Evolutionary conservation across 805 yeast genomes (phyloP), one percentile per base, ranked within the genome.

Genomic region (Henningerozyma blattae): DNA sequence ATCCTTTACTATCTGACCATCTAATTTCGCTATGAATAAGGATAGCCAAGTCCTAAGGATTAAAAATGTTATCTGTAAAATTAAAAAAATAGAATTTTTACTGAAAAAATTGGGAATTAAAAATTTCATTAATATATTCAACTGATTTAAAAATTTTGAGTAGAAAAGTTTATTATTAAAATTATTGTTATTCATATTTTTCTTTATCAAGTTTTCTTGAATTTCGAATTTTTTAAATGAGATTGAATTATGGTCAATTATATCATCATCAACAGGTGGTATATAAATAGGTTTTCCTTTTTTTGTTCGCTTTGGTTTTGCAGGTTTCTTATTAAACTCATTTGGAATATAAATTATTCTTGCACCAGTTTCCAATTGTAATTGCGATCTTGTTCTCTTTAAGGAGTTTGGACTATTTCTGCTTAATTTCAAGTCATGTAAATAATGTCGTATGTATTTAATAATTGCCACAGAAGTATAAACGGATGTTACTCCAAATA

Each of bases 1-100:
- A 55, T 86, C 89, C 53, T 82, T 78, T 30, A 86, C 95, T 33
- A 87, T 80, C 54, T 82, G 89, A 47, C 95, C 96, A 55, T 87
- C 97, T 33, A 87, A 64, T 51, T 79, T 78, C 4, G 97, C 93
- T 22, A 87, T 85, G 37, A 86, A 60, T 36, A 87, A 65, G 19
- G 91, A 79, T 39, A 87, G 65, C 80, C 87, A 87, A 1, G 97
- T 87, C 56, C 97, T 67, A 42, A 84, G 65, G 16, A 84, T 63
- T 27, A 87, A 65, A 45, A 85, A 81, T 39, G 73, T 63, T 36
- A 87, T 73, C 49, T 87, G 95, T 6, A 83, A 64, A 3, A 72
- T 54, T 28, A 87, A 59, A 31, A 83, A 59, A 15, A 72, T 65
- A 0, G 85, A 66, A 48, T 83, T 84, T 47, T 72, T 75, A 41